phyloP scores from a whole-genome alignment of 2,329 filamentous ascomycete species.

The Sclerotinia trifoliorum region DNA sequence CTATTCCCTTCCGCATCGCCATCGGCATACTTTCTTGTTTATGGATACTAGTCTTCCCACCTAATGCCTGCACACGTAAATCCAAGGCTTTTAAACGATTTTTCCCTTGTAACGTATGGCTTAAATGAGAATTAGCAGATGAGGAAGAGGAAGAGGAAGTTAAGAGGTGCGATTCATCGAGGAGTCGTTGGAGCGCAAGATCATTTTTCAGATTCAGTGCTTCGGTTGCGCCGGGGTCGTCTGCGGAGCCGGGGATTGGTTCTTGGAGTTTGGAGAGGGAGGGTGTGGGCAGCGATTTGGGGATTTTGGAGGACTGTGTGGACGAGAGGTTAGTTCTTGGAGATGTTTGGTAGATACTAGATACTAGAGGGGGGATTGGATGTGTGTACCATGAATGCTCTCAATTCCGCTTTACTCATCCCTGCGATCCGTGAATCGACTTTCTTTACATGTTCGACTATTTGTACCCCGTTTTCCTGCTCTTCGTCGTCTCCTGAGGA shows the following conservation, averaged over 20 bases:
- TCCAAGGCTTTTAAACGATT: slow-evolving; percentile 81
- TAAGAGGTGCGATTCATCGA: slow-evolving; percentile 89
- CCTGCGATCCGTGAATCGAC: slow-evolving; percentile 32
- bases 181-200: slow-evolving; percentile 83
- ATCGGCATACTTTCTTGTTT: slow-evolving; percentile 87
- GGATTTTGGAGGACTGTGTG: slow-evolving; percentile 37
- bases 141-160: slow-evolving; percentile 45
- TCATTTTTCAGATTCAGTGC: slow-evolving; percentile 79
- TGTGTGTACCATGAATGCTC: slow-evolving; percentile 69
- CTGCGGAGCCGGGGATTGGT: slow-evolving; percentile 33
- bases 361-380: no score
- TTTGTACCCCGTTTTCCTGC: slow-evolving; percentile 45
- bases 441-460: slow-evolving; percentile 45
- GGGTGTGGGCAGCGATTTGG: slow-evolving; percentile 24
- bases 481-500: not conserved
- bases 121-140: slow-evolving; percentile 41
- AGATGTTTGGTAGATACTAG: not conserved
- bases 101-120: slow-evolving; percentile 55
- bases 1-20: slow-evolving; percentile 81
- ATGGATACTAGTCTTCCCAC: slow-evolving; percentile 72
- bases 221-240: slow-evolving; percentile 58
- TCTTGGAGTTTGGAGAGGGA: slow-evolving; percentile 28
- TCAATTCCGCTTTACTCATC: slow-evolving; percentile 68
- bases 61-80: slow-evolving; percentile 76
- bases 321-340: not conserved